Base-by-base conservation (phyloP, 129 eudicot genomes). In the Ambrosia trifida region DNA sequence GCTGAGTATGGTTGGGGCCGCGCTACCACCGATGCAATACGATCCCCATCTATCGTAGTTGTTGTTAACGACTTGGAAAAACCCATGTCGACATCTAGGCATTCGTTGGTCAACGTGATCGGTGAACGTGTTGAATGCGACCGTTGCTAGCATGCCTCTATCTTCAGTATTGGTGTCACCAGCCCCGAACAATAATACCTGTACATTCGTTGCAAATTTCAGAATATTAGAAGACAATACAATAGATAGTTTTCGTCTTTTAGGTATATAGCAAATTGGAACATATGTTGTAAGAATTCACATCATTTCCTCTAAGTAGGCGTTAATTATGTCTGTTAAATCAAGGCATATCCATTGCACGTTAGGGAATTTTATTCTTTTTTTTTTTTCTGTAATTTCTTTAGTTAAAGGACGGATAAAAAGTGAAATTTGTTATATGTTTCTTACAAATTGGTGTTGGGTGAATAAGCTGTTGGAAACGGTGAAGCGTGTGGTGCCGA, bases 1-100 rank as follows among this genome's bases (percentile, higher is more conserved):
- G 84, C 92, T 83, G 33, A 91, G 76, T 68, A 91, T 91, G 51
- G 92, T 88, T 24, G 96, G 97, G 32, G 77, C 73, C 11, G 83
- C 31, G 75, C 90, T 88, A 31, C 97, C 97, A 6, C 97, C 97
- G 31, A 91, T 82, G 81, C 96, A 96, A 20, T 91, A 91, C 74
- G 84, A 79, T 35, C 82, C 81, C 97, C 97, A 88, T n/a, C 76
- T 74, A 7, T 84, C 79, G 67, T 89, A 86, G 78, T 89, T 91
- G 47, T 89, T 89, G 88, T 91, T 88, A 2, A 88, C 96, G 5
- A 91, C 86, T 31, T 91, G 97, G 83, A 84, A 58, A 61, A 88
- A 88, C 3, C 96, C 97, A 58, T 72, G 78, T 66, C 96, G 53
- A 49, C 76, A 74, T 64, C 96, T 73, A 0, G 97, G 97, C 97